Conservation (phyloP, 495 filamentous ascomycete species). For the Penicillium angulare region DNA sequence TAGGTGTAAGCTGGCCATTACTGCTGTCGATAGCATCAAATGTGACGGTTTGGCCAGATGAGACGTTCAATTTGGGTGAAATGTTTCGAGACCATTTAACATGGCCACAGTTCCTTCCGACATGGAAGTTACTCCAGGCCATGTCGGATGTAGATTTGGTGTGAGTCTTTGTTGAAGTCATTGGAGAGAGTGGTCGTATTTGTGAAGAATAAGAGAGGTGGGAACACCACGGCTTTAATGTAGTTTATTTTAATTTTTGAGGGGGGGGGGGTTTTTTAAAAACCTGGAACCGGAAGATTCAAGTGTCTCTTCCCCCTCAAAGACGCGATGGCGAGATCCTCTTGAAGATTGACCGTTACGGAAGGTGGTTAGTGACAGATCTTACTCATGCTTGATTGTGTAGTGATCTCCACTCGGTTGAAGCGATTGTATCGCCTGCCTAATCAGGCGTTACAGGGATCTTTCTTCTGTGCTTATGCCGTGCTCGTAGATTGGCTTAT, state of each 20-base stretch:
- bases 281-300: conserved; percentile 1
- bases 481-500: conserved; percentile 5
- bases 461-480: conserved; percentile 10
- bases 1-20: conserved; percentile 44
- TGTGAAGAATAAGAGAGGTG: neutral
- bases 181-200: neutral
- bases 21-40: conserved; percentile 53
- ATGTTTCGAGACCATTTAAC: conserved; percentile 50
- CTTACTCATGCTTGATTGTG: conserved; percentile 4
- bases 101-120: conserved; percentile 40
- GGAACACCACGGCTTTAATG: neutral
- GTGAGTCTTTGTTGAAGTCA: conserved; percentile 19
- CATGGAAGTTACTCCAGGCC: conserved; percentile 38
- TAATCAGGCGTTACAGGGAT: conserved; percentile 23
- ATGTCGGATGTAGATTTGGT: conserved; percentile 26
- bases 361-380: conserved; percentile 27
- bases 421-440: conserved; percentile 23
- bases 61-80: conserved; percentile 42
- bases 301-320: too few relatives aligned
- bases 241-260: neutral
- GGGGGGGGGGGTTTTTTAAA: too few relatives aligned
- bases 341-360: conserved; percentile 26
- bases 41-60: conserved; percentile 41
- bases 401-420: conserved; percentile 1
- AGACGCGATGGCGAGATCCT: conserved; percentile 18